phyloP scores from a whole-genome alignment of 768 basidiomycete genomes.

The Naganishia randhawae region DNA sequence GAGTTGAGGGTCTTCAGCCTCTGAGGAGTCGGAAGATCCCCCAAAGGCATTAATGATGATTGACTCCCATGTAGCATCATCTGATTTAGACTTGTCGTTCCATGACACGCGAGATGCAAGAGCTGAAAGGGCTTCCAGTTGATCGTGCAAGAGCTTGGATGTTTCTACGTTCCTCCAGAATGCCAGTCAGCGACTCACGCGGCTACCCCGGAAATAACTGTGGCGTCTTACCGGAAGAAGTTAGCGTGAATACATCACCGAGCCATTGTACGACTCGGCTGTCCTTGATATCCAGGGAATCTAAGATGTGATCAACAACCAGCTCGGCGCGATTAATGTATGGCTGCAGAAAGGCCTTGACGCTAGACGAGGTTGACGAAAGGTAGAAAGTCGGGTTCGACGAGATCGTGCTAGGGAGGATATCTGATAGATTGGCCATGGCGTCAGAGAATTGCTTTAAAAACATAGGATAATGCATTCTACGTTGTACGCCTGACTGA shows the following conservation, averaged over 20 bases:
- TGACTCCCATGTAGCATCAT: conserved; percentile 40
- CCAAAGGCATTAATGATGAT: conserved; percentile 42
- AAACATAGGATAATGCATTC: background rate
- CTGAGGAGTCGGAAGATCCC: conserved; percentile 3
- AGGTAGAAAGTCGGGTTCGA: conserved; percentile 45
- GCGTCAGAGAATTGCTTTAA: background rate
- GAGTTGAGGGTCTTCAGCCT: conserved; percentile 22
- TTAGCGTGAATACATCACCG: conserved; percentile 44
- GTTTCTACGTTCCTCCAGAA: conserved; percentile 35
- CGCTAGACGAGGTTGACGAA: conserved; percentile 31
- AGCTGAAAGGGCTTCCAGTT: conserved; percentile 43
- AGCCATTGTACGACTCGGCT: conserved; percentile 25
- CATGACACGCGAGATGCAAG: conserved; percentile 44
- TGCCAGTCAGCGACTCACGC: background rate
- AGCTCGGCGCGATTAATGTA: conserved; percentile 40
- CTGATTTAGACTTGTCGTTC: conserved; percentile 29
- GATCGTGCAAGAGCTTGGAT: conserved; percentile 38
- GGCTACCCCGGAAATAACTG: background rate
- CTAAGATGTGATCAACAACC: conserved; percentile 37
- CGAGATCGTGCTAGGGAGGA: conserved; percentile 38
- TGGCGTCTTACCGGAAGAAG: conserved; percentile 41
- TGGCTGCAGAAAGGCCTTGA: conserved; percentile 38
- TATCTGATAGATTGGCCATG: conserved; percentile 27
- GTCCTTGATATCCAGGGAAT: conserved; percentile 33
- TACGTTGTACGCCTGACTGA: background rate